phyloP scores from a whole-genome alignment of 2,329 filamentous ascomycete genomes.

The Fusarium sp. region DNA sequence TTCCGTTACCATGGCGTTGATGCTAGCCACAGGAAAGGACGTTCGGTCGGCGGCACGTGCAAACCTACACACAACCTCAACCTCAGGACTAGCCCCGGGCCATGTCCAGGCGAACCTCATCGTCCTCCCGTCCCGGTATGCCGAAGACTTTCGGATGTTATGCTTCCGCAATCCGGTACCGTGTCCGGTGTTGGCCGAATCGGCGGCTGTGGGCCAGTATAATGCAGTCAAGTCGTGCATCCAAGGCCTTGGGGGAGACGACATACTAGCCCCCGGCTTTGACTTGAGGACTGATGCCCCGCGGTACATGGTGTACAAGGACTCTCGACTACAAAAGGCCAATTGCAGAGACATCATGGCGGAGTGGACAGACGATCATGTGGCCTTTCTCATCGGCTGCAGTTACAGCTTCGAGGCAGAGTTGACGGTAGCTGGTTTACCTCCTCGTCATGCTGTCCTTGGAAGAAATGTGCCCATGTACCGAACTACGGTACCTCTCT shows the following conservation, averaged over 20 bases:
- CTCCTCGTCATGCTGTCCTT: conserved; percentile 62
- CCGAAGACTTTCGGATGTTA: conserved; percentile 67
- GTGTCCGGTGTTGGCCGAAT: conserved; percentile 70
- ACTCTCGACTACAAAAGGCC: conserved; percentile 55
- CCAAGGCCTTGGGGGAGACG: conserved; percentile 26
- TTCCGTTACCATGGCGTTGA: background rate
- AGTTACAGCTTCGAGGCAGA: conserved; percentile 73
- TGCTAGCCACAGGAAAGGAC: conserved; percentile 46
- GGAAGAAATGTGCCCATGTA: conserved; percentile 72
- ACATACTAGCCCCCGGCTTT: conserved; percentile 54
- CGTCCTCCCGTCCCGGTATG: conserved; percentile 67
- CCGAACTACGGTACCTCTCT: conserved; percentile 66
- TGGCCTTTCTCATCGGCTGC: conserved; percentile 73
- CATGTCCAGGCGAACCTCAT: conserved; percentile 73
- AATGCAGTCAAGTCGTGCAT: conserved; percentile 51
- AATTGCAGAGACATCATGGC: conserved; percentile 57
- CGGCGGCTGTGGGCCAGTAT: conserved; percentile 56
- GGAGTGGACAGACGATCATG: conserved; percentile 69
- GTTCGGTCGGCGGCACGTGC: conserved; percentile 58
- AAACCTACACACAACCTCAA: conserved; percentile 56
- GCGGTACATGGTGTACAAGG: conserved; percentile 68
- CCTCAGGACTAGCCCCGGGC: conserved; percentile 66
- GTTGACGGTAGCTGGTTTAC: conserved; percentile 61
- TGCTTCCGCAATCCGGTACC: conserved; percentile 72
- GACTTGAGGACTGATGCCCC: conserved; percentile 71